A percentile compares a stretch with the other conserved stretches of the same genome.
Conservation (phyloP, 768 basidiomycete genomes). For the Termitomyces sp. region DNA sequence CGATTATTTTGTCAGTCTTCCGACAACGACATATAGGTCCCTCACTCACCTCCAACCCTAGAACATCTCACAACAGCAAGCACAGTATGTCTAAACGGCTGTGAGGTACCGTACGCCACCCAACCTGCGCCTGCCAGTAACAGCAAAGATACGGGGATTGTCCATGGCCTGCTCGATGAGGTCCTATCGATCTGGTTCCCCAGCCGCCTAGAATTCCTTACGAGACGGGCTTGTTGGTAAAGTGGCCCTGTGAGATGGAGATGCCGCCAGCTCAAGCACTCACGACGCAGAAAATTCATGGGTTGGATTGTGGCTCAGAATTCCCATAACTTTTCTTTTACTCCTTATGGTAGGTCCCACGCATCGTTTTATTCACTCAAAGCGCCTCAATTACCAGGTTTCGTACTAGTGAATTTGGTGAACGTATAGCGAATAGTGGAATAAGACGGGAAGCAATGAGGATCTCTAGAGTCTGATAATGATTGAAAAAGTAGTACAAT, state of each 20-base stretch:
- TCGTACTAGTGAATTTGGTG: no score
- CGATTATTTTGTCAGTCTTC: constrained; percentile 17
- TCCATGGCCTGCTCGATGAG: constrained; percentile 21
- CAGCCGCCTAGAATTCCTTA: constrained; percentile 6
- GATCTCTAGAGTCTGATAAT: no score
- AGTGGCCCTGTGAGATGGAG: constrained; percentile 4
- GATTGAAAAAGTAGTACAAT: no score
- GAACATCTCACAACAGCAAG: constrained; percentile 78
- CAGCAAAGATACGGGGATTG: constrained; percentile 28
- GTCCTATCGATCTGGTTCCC: not conserved
- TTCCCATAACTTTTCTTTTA: constrained; percentile 9
- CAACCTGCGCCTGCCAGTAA: constrained; percentile 30
- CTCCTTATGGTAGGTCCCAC: constrained; percentile 6
- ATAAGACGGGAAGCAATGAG: no score
- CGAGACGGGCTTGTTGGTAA: constrained; percentile 2
- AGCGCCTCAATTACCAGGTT: no score
- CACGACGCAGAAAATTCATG: constrained; percentile 16
- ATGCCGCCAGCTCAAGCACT: constrained; percentile 15
- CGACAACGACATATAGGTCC: constrained; percentile 6
- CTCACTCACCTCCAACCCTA: constrained; percentile 58
- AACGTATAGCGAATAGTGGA: no score
- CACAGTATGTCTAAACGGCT: constrained; percentile 69
- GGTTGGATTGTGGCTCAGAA: not conserved
- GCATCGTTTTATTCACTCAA: no score
- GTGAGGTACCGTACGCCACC: constrained; percentile 58